A percentile compares a stretch with the other conserved stretches of the same genome.
Conservation (phyloP, 2,329 filamentous ascomycete species). For the Cladosporium cucumerinum region DNA sequence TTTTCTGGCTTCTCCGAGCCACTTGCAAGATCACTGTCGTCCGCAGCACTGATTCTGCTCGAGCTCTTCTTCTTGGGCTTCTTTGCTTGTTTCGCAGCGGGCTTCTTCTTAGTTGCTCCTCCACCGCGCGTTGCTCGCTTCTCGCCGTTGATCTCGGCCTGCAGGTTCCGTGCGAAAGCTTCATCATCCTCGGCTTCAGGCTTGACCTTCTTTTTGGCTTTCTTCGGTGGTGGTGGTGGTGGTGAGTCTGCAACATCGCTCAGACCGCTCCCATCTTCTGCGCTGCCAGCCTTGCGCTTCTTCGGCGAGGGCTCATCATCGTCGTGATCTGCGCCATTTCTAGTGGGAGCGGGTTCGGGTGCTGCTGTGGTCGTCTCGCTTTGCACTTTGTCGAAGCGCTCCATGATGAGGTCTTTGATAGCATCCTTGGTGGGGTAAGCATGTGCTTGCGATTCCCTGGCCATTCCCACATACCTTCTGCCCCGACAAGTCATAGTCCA, state of each 20-base stretch:
- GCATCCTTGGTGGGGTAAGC: slow-evolving; percentile 35
- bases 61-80: slow-evolving; percentile 67
- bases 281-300: slow-evolving; percentile 40
- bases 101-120: slow-evolving; percentile 55
- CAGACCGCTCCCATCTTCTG: slow-evolving; percentile 36
- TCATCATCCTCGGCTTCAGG: slow-evolving; percentile 75
- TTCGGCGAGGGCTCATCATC: slow-evolving; percentile 34
- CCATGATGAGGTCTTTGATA: slow-evolving; percentile 48
- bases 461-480: slow-evolving; percentile 54
- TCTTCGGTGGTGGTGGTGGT: slow-evolving; percentile 47
- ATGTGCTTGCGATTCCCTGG: background rate
- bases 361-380: slow-evolving; percentile 23
- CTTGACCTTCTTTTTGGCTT: slow-evolving; percentile 58
- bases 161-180: slow-evolving; percentile 77
- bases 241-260: slow-evolving; percentile 41
- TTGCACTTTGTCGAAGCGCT: slow-evolving; percentile 50
- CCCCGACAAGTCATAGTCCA: slow-evolving; percentile 59
- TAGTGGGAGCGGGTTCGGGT: slow-evolving; percentile 39
- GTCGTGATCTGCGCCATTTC: slow-evolving; percentile 28
- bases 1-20: slow-evolving; percentile 55
- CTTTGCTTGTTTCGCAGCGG: slow-evolving; percentile 60
- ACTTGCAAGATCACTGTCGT: slow-evolving; percentile 72
- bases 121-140: slow-evolving; percentile 75
- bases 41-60: slow-evolving; percentile 71
- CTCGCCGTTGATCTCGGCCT: slow-evolving; percentile 83